Conservation (phyloP, 768 basidiomycete species). For the Xerocomus potaroensis region DNA sequence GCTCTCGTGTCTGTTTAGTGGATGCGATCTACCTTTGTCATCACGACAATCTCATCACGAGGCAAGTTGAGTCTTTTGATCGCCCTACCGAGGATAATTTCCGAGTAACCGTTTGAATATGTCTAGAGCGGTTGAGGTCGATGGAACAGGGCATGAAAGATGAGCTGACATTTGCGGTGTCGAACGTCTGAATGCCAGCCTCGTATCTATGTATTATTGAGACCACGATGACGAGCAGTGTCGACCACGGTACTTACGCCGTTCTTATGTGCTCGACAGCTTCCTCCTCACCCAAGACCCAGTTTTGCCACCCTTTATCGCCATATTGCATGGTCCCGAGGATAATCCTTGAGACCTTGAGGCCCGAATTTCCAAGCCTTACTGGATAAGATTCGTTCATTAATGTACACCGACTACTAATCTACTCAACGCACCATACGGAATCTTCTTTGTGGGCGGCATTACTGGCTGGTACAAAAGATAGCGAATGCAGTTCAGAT, state of each 20-base stretch:
- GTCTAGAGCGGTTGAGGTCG: conserved; percentile 32
- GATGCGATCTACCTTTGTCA: conserved; percentile 55
- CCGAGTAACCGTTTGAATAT: conserved; percentile 64
- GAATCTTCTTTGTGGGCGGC: conserved; percentile 24
- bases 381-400: conserved; percentile 20
- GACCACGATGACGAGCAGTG: not conserved
- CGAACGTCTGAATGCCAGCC: conserved; percentile 34
- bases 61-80: conserved; percentile 64
- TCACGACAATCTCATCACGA: conserved; percentile 71
- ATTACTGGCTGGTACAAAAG: conserved; percentile 8
- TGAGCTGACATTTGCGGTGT: conserved; percentile 31
- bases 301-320: conserved; percentile 46
- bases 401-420: not conserved
- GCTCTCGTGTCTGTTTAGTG: not conserved
- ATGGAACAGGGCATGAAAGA: not conserved
- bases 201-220: conserved; percentile 25
- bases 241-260: conserved; percentile 32
- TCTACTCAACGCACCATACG: conserved; percentile 28
- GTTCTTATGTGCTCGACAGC: conserved; percentile 43
- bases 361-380: conserved; percentile 44
- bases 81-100: conserved; percentile 65
- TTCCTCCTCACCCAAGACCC: conserved; percentile 48
- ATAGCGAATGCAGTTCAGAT: not conserved
- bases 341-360: conserved; percentile 49
- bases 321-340: conserved; percentile 48